A percentile compares a stretch with the other conserved stretches of the same genome.
phyloP scores from a whole-genome alignment of 1,284 basidiomycete genomes.

The Rhodotorula glutinis region DNA sequence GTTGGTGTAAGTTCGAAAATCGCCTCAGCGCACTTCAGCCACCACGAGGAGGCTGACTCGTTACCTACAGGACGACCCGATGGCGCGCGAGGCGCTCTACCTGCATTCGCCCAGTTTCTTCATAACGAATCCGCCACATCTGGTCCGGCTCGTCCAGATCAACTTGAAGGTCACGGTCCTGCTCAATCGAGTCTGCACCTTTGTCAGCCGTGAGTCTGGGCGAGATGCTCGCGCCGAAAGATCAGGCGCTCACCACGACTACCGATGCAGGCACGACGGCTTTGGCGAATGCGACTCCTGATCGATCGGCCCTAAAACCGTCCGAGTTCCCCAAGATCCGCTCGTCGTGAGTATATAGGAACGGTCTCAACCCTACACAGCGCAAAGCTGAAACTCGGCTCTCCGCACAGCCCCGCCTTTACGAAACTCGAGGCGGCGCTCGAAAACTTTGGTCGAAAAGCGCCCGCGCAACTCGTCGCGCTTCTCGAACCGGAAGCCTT shows the following conservation, averaged over 20 bases:
- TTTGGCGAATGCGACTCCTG: slow-evolving; percentile 8
- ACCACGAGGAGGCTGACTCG: too few species aligned
- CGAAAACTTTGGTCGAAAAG: slow-evolving; percentile 11
- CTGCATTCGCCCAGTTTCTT: slow-evolving; percentile 36
- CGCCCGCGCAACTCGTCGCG: slow-evolving; percentile 16
- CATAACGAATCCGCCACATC: slow-evolving; percentile 32
- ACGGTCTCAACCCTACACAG: background rate
- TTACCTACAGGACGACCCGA: slow-evolving; percentile 1
- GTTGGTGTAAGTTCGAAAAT: background rate
- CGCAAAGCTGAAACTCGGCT: too few species aligned
- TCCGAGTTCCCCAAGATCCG: slow-evolving; percentile 20
- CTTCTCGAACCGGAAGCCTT: slow-evolving; percentile 19
- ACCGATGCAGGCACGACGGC: slow-evolving; percentile 2
- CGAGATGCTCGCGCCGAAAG: too few species aligned
- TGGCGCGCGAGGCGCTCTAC: slow-evolving; percentile 22
- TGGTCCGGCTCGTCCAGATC: slow-evolving; percentile 34
- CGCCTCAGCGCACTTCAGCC: too few species aligned
- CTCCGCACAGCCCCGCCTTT: slow-evolving; percentile 23
- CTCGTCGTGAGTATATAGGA: slow-evolving; percentile 13
- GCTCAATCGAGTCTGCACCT: slow-evolving; percentile 32
- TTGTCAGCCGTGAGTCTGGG: slow-evolving; percentile 19
- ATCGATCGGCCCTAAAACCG: background rate
- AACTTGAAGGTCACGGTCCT: slow-evolving; percentile 39
- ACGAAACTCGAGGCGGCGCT: slow-evolving; percentile 18
- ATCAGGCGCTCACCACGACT: background rate